Evolutionary conservation across 31 red algal genomes (phyloP), one percentile per base, ranked within the genome.

Genomic region (Asparagopsis taxiformis): DNA sequence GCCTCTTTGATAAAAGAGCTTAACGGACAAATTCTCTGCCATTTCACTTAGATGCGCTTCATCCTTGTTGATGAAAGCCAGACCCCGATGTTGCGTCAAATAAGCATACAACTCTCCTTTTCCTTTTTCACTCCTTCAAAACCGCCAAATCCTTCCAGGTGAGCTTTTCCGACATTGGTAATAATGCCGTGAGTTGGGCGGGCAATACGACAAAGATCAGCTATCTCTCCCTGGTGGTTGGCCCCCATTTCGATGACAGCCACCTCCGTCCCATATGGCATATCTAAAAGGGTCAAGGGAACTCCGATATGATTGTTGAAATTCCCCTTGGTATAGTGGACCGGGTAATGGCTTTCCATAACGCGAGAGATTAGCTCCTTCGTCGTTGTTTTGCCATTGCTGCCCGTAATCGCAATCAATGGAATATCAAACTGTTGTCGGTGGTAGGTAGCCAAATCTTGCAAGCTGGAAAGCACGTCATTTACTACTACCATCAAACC

Each of bases 241-340:
- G 62, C 62, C 7, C 68, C 68, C 68, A 72, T 72, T 61, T 72
- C 68, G 10, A 29, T 23, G 23, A 72, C 50, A 7, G 16, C 43
- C 10, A 61, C 68, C 28, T 61, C 9, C 7, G 10, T 15, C 8
- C 25, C 68, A 8, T 72, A 9, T 7, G 46, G 11, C 17, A 15
- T 62, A n/a, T 23, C 50, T 8, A 72, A 26, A 15, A 72, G 11
- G n/a, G 50, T 72, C 10, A 60, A 51, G 20, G 68, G 68, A 7
- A 72, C 9, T 19, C 68, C 68, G 50, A 72, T 72, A 32, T 61
- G 68, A 72, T 72, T 72, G 28, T 72, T 72, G 11, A 72, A 59
- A 60, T 72, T 72, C n/a, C 68, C 68, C 52, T 9, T 11, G 11
- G 68, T 72, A 6, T 8, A 8, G 28, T 55, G 10, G 13, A 72